Evolutionary conservation across 176 grass and related monocot species (phyloP), one percentile per base, ranked within the genome.

Genomic region (Oryza brachyantha): DNA sequence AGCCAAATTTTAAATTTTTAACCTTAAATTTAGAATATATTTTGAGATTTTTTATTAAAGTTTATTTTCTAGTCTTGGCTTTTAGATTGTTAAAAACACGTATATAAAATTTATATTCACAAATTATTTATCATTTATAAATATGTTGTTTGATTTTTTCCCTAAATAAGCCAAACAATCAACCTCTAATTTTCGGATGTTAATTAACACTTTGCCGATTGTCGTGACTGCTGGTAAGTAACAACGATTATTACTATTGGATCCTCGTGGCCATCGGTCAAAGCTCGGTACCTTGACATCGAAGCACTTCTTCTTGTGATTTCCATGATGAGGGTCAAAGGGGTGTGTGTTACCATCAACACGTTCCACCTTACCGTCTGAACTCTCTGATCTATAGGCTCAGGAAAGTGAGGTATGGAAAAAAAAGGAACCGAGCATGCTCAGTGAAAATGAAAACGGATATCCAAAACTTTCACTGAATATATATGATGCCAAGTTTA

Each of bases 341-440:
- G 26, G 61, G 69, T 11, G 48, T 12, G 48, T 84, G 75, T 74
- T 79, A 36, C 29, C 50, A 75, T 88, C 75, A 64, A 68, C 81
- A 40, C 22, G 52, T 55, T 75, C 81, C 62, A 84, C 86, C 2
- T 70, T 84, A 62, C 32, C 54, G 70, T 37, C 69, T 52, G 46
- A 38, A 38, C 61, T 25, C 69, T 17, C n/a, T 40, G 3, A 57
- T 57, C n/a, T 52, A n/a, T n/a, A 17, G 32, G 29, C 40, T n/a
- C 32, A 14, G 5, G 61, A 37, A 73, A 58, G 67, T 6, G 35
- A 14, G n/a, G 29, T 6, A 3, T 10, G 5, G 6, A n/a, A 21
- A 21, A 17, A n/a, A 21, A 21, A 52, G 8, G 17, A 21, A 21
- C 48, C 17, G 17, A 52, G 14, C 46, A 50, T 0, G 39, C 0